Conservation (phyloP, 2,329 filamentous ascomycete genomes). For the Fusarium poae region DNA sequence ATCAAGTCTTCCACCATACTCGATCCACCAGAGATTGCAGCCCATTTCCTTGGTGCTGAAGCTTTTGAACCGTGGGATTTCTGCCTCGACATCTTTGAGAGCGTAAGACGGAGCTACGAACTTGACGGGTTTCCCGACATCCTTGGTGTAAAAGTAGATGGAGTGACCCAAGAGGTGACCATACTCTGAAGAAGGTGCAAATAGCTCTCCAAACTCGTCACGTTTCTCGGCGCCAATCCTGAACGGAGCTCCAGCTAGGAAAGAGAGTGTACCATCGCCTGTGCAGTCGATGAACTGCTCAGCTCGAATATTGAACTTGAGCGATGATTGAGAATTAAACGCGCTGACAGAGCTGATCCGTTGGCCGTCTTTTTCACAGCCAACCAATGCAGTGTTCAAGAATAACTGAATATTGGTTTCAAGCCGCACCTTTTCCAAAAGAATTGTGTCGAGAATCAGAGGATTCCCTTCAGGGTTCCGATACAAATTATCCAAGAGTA, state of each 20-base stretch:
- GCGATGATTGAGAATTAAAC: slow-evolving; percentile 9
- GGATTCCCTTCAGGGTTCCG: slow-evolving; percentile 15
- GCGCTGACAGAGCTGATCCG: slow-evolving; percentile 12
- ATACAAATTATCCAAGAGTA: slow-evolving; percentile 18
- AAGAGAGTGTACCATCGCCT: slow-evolving; percentile 21
- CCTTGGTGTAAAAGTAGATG: slow-evolving; percentile 29
- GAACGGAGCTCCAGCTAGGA: slow-evolving; percentile 19
- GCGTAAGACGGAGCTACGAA: slow-evolving; percentile 18
- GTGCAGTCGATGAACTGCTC: slow-evolving; percentile 28
- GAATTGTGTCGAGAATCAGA: slow-evolving; percentile 17
- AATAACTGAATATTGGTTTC: slow-evolving; percentile 9
- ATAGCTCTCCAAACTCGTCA: slow-evolving; percentile 19
- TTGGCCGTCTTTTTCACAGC: neutral
- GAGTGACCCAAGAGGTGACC: slow-evolving; percentile 25
- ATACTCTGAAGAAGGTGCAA: slow-evolving; percentile 22
- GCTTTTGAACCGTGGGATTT: slow-evolving; percentile 24
- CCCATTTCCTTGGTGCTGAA: slow-evolving; percentile 28
- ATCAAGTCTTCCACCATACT: slow-evolving; percentile 26
- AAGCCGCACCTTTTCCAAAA: slow-evolving; percentile 13
- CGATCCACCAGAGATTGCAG: slow-evolving; percentile 27
- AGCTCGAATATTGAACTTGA: slow-evolving; percentile 14
- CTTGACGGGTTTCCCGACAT: slow-evolving; percentile 18
- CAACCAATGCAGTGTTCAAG: slow-evolving; percentile 3
- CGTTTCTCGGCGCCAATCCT: slow-evolving; percentile 25
- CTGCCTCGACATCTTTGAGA: slow-evolving; percentile 11